Percentiles rank a stretch among this genome's conserved stretches.
Conservation (phyloP, 148 eudicot species). For the Mesembryanthemum crystallinum region DNA sequence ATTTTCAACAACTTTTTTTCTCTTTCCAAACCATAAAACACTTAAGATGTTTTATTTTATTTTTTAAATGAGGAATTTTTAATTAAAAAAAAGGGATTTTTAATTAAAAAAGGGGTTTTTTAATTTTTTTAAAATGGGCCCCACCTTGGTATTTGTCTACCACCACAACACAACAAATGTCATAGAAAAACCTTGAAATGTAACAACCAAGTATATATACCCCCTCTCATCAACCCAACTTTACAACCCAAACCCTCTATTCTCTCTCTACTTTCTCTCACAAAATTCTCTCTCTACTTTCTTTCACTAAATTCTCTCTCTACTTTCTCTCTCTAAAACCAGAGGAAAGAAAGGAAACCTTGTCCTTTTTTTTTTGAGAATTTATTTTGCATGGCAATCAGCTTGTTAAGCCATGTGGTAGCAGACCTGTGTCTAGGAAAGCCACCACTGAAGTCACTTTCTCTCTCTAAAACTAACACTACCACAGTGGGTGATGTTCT, state of each 20-base stretch:
- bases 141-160: not conserved
- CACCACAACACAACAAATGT: not conserved
- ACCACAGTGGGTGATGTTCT: slow-evolving; percentile 63
- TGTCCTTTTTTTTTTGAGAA: no score
- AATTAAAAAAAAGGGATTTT: no score
- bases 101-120: not conserved
- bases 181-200: not conserved
- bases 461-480: slow-evolving; percentile 36
- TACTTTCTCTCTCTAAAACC: slow-evolving; percentile 2
- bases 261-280: not conserved
- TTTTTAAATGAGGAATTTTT: no score
- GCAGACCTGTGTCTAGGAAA: slow-evolving; percentile 91
- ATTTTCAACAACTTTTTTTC: no score
- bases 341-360: no score
- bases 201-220: slow-evolving; percentile 9
- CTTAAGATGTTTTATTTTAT: no score
- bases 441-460: slow-evolving; percentile 59
- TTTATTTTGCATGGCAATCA: slow-evolving; percentile 70
- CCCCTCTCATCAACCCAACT: not conserved
- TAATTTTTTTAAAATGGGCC: not conserved
- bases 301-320: not conserved
- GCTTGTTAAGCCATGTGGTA: slow-evolving; percentile 49
- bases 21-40: not conserved
- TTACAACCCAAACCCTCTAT: not conserved
- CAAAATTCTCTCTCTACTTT: not conserved